phyloP scores from a whole-genome alignment of 2,329 filamentous ascomycete genomes.

The Aspergillus amoenus region DNA sequence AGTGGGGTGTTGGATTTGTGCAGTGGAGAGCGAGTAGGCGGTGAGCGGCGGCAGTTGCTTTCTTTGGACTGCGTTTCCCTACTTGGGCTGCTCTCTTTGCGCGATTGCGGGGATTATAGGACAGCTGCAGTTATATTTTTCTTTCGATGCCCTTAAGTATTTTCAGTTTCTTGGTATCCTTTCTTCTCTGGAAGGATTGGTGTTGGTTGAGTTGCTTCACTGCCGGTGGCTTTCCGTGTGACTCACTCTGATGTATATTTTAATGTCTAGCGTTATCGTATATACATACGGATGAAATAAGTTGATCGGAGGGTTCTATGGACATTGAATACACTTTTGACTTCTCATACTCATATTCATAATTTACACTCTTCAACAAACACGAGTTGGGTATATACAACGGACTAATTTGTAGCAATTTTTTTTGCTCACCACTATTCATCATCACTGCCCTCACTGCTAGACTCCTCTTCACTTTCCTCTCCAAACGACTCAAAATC shows the following conservation, averaged over 20 bases:
- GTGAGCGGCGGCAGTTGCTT: slow-evolving; percentile 21
- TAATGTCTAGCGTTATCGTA: neutral
- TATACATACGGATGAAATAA: neutral
- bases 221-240: neutral
- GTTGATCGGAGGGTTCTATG: neutral
- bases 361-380: slow-evolving; percentile 14
- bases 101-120: no score
- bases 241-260: neutral
- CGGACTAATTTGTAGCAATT: neutral
- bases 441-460: slow-evolving; percentile 31
- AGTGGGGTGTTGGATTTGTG: slow-evolving; percentile 38
- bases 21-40: slow-evolving; percentile 38
- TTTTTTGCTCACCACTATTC: slow-evolving; percentile 12
- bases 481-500: slow-evolving; percentile 33
- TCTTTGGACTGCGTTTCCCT: neutral
- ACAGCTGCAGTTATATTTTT: neutral
- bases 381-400: slow-evolving; percentile 24
- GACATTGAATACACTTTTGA: neutral
- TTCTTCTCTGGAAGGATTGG: neutral
- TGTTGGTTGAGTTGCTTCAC: neutral
- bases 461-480: slow-evolving; percentile 23
- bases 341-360: neutral
- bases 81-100: neutral
- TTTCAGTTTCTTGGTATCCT: neutral
- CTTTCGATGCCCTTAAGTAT: neutral